phyloP scores from a whole-genome alignment of 352 stramenopile species.

The Phytophthora crassamura region DNA sequence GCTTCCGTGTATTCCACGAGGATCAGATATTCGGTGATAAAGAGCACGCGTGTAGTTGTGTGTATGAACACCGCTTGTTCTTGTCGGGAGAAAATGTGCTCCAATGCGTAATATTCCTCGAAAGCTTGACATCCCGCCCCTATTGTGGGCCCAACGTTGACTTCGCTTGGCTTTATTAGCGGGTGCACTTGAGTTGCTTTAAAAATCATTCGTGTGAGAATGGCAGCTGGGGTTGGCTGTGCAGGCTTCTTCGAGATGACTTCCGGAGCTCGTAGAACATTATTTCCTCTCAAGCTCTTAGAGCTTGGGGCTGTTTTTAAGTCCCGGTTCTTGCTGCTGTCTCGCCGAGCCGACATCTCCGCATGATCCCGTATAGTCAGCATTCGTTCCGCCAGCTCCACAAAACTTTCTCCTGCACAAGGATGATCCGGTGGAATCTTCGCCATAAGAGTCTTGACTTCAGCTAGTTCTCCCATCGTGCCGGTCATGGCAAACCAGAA shows the following conservation, averaged over 20 bases:
- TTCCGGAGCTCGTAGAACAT: too few species aligned
- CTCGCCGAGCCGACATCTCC: neutral
- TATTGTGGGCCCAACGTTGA: too few species aligned
- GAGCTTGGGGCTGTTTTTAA: neutral
- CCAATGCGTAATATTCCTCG: neutral
- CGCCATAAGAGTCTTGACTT: conserved; percentile 14
- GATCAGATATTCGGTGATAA: conserved; percentile 43
- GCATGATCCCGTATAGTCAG: conserved; percentile 14
- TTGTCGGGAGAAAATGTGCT: conserved; percentile 1
- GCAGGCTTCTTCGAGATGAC: too few species aligned
- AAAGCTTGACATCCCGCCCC: too few species aligned
- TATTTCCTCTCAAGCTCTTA: too few species aligned
- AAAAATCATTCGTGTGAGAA: too few species aligned
- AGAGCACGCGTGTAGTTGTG: conserved; percentile 30
- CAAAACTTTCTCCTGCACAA: conserved; percentile 6
- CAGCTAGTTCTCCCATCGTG: conserved; percentile 3
- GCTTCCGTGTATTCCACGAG: conserved; percentile 46
- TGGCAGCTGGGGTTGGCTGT: too few species aligned
- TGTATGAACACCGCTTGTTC: conserved; percentile 22
- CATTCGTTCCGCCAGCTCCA: conserved; percentile 18
- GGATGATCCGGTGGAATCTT: conserved; percentile 21
- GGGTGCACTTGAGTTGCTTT: too few species aligned
- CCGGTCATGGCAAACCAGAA: conserved; percentile 31
- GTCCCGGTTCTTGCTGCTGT: neutral
- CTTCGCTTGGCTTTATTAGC: too few species aligned